Percentiles rank a stretch among this genome's conserved stretches.
These are phyloP conservation scores for Achaetomium macrosporum DNA, from an alignment of 2,329 filamentous ascomycete species.

Conservation along the genomic window DNA sequence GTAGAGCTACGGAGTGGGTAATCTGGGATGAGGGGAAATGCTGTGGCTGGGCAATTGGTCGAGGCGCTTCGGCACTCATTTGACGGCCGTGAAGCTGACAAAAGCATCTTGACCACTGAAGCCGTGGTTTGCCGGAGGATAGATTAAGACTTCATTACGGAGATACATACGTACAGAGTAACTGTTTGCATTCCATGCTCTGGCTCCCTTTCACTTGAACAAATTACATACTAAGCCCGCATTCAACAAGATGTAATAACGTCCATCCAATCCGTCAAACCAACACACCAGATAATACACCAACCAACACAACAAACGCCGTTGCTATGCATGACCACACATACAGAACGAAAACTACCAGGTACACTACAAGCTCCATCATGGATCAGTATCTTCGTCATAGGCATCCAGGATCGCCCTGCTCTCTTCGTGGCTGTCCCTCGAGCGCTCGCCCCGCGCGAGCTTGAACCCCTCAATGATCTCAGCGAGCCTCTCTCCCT, in stretches of 20 bases:
- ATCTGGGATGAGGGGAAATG: too few species aligned
- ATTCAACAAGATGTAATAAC: background rate
- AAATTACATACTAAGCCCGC: too few species aligned
- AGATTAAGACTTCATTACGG: too few species aligned
- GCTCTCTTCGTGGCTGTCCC: conserved; percentile 28
- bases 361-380: background rate
- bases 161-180: too few species aligned
- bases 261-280: background rate
- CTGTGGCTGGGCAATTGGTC: conserved; percentile 15
- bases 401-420: conserved; percentile 33
- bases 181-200: too few species aligned
- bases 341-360: too few species aligned
- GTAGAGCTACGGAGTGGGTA: too few species aligned
- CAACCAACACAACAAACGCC: conserved; percentile 19
- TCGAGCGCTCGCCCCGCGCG: conserved; percentile 9
- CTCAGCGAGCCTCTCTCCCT: conserved; percentile 60
- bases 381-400: conserved; percentile 27
- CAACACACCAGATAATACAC: background rate
- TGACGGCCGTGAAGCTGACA: too few species aligned
- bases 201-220: too few species aligned
- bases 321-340: conserved; percentile 22
- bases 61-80: background rate
- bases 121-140: too few species aligned
- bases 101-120: too few species aligned
- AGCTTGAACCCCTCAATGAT: conserved; percentile 49